Base-by-base conservation (phyloP, 1,139 yeast species). In the Yamadazyma diospyri region DNA sequence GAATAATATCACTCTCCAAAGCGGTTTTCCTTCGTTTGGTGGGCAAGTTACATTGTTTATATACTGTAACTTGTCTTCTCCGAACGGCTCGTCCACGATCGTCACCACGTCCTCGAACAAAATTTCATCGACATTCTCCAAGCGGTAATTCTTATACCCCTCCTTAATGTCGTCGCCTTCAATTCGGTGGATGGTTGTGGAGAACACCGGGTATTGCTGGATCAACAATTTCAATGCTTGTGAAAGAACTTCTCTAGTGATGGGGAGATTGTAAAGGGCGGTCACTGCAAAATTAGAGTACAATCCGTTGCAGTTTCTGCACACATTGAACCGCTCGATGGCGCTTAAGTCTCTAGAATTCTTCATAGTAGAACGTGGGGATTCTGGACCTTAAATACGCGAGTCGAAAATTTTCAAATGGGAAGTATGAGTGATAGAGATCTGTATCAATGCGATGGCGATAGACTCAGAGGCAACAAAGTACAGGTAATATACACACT, bases 211-310 rank as follows among this genome's bases (percentile, higher is more conserved):
- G 38, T 53, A 42, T 15, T 47, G 42, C 10, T 39, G 21, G 4
- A 63, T 37, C 10, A 62, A 23, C 6, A 37, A 23, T 9, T 43
- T 29, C 25, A 64, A 40, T 0, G 60, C 64, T 33, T 47, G 40
- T 0, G 67, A 54, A n/a, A 64, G 39, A 10, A 42, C 32, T 2
- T 25, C 41, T 9, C 34, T 36, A 10, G 47, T 38, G 2, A 61
- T 34, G 1, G 24, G 36, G 2, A 37, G 29, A 30, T 46, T 53
- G 39, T 57, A 59, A 19, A 46, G 43, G 3, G 50, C 63, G 3
- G 55, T 44, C 11, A 63, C 36, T 28, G 50, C 55, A 41, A 57
- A 59, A 38, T 61, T 63, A n/a, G 58, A 40, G 32, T 59, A 64
- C 30, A 40, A 41, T 1, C 37, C 36, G 23, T 46, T 45, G 5